These are phyloP conservation scores for Alternaria rosae DNA, from an alignment of 2,329 filamentous ascomycete genomes.

Conservation along the genomic window DNA sequence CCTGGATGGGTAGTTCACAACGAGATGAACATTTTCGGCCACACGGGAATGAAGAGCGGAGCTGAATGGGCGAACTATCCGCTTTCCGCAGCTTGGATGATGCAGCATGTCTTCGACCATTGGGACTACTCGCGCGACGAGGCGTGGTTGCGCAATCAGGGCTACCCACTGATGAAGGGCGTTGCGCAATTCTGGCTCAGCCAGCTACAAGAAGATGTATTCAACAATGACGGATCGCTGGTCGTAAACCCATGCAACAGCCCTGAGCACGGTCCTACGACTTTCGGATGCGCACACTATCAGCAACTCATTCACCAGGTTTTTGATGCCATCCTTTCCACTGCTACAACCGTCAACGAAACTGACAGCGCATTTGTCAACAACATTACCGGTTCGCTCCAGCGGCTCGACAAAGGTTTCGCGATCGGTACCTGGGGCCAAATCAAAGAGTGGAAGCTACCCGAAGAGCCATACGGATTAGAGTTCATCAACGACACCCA, in stretches of 20 bases:
- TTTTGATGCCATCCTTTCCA: conserved; percentile 40
- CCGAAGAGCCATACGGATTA: conserved; percentile 44
- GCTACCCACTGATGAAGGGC: conserved; percentile 63
- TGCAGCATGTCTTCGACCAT: conserved; percentile 66
- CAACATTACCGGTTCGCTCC: conserved; percentile 53
- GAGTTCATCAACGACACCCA: conserved; percentile 57
- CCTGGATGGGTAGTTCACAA: conserved; percentile 65
- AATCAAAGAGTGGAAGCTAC: conserved; percentile 62
- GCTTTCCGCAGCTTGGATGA: conserved; percentile 65
- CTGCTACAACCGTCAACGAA: conserved; percentile 27
- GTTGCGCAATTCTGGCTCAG: conserved; percentile 65
- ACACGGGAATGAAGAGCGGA: conserved; percentile 60
- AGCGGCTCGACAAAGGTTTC: conserved; percentile 60
- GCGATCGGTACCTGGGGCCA: conserved; percentile 55
- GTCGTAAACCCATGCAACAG: conserved; percentile 67
- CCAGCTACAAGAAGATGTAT: conserved; percentile 60
- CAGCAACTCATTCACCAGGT: conserved; percentile 59
- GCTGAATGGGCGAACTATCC: conserved; percentile 56
- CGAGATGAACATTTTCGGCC: conserved; percentile 67
- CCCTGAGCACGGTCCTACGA: conserved; percentile 62
- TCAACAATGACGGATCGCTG: conserved; percentile 60
- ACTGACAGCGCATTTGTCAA: conserved; percentile 44
- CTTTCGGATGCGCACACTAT: conserved; percentile 63
- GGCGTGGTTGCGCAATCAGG: conserved; percentile 55
- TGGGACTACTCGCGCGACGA: conserved; percentile 62